A percentile compares a stretch with the other conserved stretches of the same genome.
These are phyloP conservation scores for Yamadazyma triangularis DNA, from an alignment of 1,139 yeast species.

Conservation along the genomic window DNA sequence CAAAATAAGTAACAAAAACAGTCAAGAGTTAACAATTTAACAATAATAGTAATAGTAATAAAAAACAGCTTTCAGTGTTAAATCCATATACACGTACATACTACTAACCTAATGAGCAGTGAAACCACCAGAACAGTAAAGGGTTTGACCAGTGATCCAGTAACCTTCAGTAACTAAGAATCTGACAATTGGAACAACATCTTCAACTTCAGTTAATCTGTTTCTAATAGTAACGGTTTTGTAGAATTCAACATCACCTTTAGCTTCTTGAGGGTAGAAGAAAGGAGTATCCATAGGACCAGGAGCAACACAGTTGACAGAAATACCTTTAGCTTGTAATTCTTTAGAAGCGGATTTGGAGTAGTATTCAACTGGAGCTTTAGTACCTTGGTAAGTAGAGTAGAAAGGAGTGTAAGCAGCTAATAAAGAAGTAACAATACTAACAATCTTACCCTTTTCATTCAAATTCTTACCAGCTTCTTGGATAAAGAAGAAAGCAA, in stretches of 20 bases:
- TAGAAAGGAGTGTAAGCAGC: slow-evolving; percentile 64
- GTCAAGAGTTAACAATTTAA: too few relatives aligned
- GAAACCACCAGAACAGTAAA: slow-evolving; percentile 62
- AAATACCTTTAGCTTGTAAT: slow-evolving; percentile 41
- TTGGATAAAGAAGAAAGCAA: slow-evolving; percentile 59
- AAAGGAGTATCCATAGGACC: slow-evolving; percentile 75
- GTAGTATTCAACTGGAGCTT: slow-evolving; percentile 59
- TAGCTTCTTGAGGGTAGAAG: slow-evolving; percentile 56
- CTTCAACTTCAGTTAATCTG: slow-evolving; percentile 54
- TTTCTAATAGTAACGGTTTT: slow-evolving; percentile 45
- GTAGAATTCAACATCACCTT: slow-evolving; percentile 49
- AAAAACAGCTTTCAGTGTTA: too few relatives aligned
- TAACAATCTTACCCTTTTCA: slow-evolving; percentile 51
- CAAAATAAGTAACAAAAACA: too few relatives aligned
- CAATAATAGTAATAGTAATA: too few relatives aligned
- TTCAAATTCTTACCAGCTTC: slow-evolving; percentile 50
- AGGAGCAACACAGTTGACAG: slow-evolving; percentile 60
- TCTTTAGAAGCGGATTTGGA: slow-evolving; percentile 57
- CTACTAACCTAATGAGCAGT: slow-evolving; percentile 51
- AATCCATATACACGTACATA: too few relatives aligned
- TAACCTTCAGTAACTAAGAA: slow-evolving; percentile 62
- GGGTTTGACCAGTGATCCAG: slow-evolving; percentile 70
- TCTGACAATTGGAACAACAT: slow-evolving; percentile 59
- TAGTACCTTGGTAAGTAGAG: slow-evolving; percentile 55
- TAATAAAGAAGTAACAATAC: slow-evolving; percentile 57